These are phyloP conservation scores for Mortierella sp. DNA, from an alignment of 371 early-diverging fungal genomes.

Conservation along the genomic window DNA sequence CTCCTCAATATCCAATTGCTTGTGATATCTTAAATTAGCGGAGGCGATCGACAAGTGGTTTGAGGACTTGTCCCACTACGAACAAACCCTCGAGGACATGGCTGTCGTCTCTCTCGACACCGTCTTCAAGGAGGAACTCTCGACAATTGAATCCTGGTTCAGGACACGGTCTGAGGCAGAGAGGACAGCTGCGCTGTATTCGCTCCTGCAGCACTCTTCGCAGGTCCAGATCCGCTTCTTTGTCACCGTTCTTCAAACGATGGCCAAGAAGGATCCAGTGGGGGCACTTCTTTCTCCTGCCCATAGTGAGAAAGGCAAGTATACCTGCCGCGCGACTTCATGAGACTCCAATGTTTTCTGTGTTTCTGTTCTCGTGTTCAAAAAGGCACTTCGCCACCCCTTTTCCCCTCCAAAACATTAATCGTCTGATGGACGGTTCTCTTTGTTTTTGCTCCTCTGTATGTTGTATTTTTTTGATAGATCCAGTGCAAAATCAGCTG, in stretches of 20 bases:
- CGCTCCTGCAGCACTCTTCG: slow-evolving; percentile 89
- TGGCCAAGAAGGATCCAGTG: slow-evolving; percentile 84
- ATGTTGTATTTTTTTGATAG: slow-evolving; percentile 27
- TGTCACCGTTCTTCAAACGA: slow-evolving; percentile 90
- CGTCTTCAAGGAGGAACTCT: slow-evolving; percentile 93
- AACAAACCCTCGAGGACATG: slow-evolving; percentile 93
- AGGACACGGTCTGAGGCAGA: slow-evolving; percentile 90
- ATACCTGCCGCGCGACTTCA: not conserved
- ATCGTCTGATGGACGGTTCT: not conserved
- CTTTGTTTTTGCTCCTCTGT: not conserved
- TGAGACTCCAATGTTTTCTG: slow-evolving; percentile 12
- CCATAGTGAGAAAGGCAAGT: slow-evolving; percentile 71
- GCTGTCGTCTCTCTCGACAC: slow-evolving; percentile 92
- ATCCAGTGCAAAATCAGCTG: slow-evolving; percentile 68
- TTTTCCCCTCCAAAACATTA: not conserved
- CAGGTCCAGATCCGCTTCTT: slow-evolving; percentile 94
- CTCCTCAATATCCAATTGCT: slow-evolving; percentile 4
- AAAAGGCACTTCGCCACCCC: not conserved
- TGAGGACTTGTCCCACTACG: slow-evolving; percentile 91
- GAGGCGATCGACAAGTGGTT: slow-evolving; percentile 92
- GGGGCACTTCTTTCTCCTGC: slow-evolving; percentile 70
- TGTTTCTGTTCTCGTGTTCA: slow-evolving; percentile 10
- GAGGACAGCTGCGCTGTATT: slow-evolving; percentile 91
- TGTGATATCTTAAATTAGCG: slow-evolving; percentile 57
- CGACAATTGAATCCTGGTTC: slow-evolving; percentile 97